Conservation (phyloP, 2,329 filamentous ascomycete species). For the Penicillium sp. region DNA sequence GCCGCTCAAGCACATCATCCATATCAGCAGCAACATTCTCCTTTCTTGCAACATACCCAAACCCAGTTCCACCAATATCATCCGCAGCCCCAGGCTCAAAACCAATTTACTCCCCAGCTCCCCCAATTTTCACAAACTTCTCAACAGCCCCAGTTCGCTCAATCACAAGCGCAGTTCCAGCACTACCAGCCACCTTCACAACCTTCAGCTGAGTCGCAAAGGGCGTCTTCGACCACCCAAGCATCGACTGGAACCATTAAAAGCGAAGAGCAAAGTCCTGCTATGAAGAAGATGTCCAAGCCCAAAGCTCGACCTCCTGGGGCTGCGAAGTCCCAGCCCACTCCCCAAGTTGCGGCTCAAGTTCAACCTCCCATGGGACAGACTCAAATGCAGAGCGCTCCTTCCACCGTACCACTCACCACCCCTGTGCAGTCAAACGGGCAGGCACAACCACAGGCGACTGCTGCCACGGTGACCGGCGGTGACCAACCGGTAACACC, state of each 20-base stretch:
- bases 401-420: neutral
- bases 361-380: neutral
- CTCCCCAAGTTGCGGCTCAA: constrained; percentile 1
- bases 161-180: constrained; percentile 21
- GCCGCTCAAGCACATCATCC: constrained; percentile 24
- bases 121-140: constrained; percentile 16
- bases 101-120: constrained; percentile 17
- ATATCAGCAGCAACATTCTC: constrained; percentile 24
- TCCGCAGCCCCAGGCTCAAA: constrained; percentile 5
- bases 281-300: constrained; percentile 22
- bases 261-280: constrained; percentile 15
- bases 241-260: constrained; percentile 9
- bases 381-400: neutral
- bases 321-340: constrained; percentile 4
- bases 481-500: constrained; percentile 8
- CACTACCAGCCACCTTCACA: constrained; percentile 23
- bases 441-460: constrained; percentile 10
- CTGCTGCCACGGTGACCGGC: neutral
- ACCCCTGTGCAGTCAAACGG: constrained; percentile 16
- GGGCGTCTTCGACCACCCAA: constrained; percentile 2
- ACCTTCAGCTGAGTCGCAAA: constrained; percentile 4
- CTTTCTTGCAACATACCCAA: constrained; percentile 20
- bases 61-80: constrained; percentile 25
- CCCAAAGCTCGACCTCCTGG: constrained; percentile 6
- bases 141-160: constrained; percentile 20